Evolutionary conservation across 805 yeast species (phyloP).

Genomic region (Nakazawaea peltata): DNA sequence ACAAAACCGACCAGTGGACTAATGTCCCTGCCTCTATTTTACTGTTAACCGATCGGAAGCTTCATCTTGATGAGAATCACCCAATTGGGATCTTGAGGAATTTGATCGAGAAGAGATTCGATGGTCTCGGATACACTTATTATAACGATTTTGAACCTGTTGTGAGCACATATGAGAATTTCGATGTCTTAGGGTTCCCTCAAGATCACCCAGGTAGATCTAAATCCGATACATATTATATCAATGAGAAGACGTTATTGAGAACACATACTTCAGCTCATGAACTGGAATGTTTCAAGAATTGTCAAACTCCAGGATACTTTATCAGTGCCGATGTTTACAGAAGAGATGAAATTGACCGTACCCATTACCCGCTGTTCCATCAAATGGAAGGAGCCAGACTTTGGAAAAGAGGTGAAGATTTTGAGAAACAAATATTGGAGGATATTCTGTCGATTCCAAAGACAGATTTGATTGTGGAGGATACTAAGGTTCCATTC

Average conservation of each 20-base stretch:
- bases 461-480: conserved; percentile 60
- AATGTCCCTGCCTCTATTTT: conserved; percentile 75
- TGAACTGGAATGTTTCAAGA: conserved; percentile 76
- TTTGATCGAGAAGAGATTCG: conserved; percentile 62
- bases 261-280: conserved; percentile 98
- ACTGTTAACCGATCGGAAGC: conserved; percentile 57
- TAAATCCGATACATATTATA: conserved; percentile 85
- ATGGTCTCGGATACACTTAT: conserved; percentile 62
- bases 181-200: conserved; percentile 90
- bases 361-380: conserved; percentile 94
- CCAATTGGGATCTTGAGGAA: conserved; percentile 83
- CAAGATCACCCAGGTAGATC: conserved; percentile 89
- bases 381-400: conserved; percentile 98
- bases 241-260: conserved; percentile 63
- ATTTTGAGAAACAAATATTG: conserved; percentile 35
- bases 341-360: conserved; percentile 89
- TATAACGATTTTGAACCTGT: conserved; percentile 78
- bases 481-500: conserved; percentile 58
- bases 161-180: conserved; percentile 77
- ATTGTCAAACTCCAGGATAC: conserved; percentile 70
- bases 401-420: conserved; percentile 52
- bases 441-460: conserved; percentile 62
- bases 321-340: conserved; percentile 94
- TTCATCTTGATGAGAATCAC: conserved; percentile 69
- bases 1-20: conserved; percentile 69